These are phyloP conservation scores for Albatrellus ellisii DNA, from an alignment of 768 basidiomycete genomes.

Conservation along the genomic window DNA sequence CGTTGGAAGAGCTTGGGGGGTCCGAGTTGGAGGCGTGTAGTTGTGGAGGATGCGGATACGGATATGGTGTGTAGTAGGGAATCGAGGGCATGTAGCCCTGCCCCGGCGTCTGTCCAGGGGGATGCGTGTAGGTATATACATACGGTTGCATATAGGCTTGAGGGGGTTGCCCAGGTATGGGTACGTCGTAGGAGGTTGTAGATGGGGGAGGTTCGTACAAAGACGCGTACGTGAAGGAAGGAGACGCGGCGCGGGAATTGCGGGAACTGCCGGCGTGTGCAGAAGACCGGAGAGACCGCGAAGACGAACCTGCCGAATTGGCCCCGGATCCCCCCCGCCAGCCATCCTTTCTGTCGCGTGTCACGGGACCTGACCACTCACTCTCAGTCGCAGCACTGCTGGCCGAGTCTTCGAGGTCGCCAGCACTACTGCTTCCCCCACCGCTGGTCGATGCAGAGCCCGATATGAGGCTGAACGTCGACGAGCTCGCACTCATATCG, in stretches of 20 bases:
- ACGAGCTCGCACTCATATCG: constrained; percentile 66
- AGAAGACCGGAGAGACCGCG: constrained; percentile 43
- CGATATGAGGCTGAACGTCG: constrained; percentile 56
- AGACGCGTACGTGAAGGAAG: constrained; percentile 62
- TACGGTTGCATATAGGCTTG: constrained; percentile 21
- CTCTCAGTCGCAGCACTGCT: constrained; percentile 72
- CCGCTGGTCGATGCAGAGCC: constrained; percentile 48
- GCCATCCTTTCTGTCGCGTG: constrained; percentile 42
- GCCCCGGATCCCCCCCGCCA: constrained; percentile 29
- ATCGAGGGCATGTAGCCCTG: constrained; percentile 14
- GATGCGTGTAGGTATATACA: constrained; percentile 23
- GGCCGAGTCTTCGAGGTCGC: constrained; percentile 53
- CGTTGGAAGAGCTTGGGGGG: constrained; percentile 18
- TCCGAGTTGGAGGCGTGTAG: constrained; percentile 10
- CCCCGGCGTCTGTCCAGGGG: constrained; percentile 13
- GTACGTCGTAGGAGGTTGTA: constrained; percentile 20
- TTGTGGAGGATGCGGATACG: constrained; percentile 8
- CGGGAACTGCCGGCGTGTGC: constrained; percentile 43
- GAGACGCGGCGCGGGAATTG: constrained; percentile 62
- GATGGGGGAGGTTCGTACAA: constrained; percentile 47
- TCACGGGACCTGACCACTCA: constrained; percentile 56
- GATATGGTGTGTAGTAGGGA: constrained; percentile 9
- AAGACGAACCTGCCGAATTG: constrained; percentile 41
- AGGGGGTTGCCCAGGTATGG: constrained; percentile 14
- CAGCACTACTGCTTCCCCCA: constrained; percentile 44